A percentile compares a stretch with the other conserved stretches of the same genome.
Evolutionary conservation across 164 flowering plant species (phyloP).

Genomic region (Taxillus chinensis): DNA sequence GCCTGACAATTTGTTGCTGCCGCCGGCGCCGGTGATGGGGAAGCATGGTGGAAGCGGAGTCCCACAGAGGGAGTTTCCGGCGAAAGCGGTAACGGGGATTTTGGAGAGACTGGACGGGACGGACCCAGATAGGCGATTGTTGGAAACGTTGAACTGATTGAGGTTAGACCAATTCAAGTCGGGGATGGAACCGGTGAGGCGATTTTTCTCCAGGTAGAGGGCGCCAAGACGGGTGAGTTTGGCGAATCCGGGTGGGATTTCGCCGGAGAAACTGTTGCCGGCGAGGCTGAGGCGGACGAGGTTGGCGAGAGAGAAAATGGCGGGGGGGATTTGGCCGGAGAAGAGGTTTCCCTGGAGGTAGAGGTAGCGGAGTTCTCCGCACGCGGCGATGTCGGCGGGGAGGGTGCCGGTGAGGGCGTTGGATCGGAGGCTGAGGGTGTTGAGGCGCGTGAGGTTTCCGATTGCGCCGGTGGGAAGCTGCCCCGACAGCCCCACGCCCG

Average conservation of each 20-base stretch:
- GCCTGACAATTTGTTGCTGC: slow-evolving; percentile 43
- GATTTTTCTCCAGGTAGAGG: background rate
- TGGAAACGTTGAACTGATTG: slow-evolving; percentile 61
- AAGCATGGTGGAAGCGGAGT: slow-evolving; percentile 18
- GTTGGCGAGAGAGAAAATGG: slow-evolving; percentile 19
- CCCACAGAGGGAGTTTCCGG: slow-evolving; percentile 70
- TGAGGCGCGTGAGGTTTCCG: background rate
- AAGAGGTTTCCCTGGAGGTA: slow-evolving; percentile 44
- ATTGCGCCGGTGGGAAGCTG: background rate
- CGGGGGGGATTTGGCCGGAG: slow-evolving; percentile 32
- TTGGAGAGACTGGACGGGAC: slow-evolving; percentile 33
- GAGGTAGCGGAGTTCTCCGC: slow-evolving; percentile 23
- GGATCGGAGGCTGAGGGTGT: slow-evolving; percentile 1
- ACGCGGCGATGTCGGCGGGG: slow-evolving; percentile 1
- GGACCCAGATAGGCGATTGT: slow-evolving; percentile 54
- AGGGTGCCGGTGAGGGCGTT: background rate
- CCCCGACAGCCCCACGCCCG: background rate
- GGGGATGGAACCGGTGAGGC: slow-evolving; percentile 20
- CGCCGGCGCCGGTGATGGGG: background rate
- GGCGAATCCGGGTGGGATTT: slow-evolving; percentile 23
- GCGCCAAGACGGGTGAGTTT: background rate
- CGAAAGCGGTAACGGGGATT: slow-evolving; percentile 24
- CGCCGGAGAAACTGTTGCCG: slow-evolving; percentile 39
- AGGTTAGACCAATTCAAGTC: slow-evolving; percentile 31
- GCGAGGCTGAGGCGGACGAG: slow-evolving; percentile 36